phyloP scores from a whole-genome alignment of 768 basidiomycete genomes.

The Auricularia sp. region DNA sequence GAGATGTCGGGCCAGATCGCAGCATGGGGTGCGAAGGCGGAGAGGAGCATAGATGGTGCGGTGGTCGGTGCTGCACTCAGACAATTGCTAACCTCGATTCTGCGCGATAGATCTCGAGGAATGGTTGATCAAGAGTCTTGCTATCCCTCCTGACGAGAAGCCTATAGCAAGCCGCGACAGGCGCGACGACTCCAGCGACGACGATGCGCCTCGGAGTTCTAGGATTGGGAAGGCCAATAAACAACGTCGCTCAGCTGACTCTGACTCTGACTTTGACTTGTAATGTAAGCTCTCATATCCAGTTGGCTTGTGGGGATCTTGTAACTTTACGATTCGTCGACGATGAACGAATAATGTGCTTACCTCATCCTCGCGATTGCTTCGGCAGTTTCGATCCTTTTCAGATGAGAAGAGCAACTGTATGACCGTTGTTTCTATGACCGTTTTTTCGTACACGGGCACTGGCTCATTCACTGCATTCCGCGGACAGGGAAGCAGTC shows the following conservation, averaged over 20 bases:
- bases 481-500: no score
- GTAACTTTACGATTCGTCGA: no score
- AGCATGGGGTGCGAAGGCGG: constrained; percentile 72
- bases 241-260: constrained; percentile 33
- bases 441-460: no score
- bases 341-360: no score
- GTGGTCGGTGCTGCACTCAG: not conserved
- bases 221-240: constrained; percentile 46
- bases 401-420: no score
- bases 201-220: constrained; percentile 41
- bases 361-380: no score
- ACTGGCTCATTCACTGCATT: no score
- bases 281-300: constrained; percentile 8
- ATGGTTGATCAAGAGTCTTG: constrained; percentile 52
- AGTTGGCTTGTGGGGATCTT: no score
- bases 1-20: constrained; percentile 79
- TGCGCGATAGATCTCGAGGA: constrained; percentile 53
- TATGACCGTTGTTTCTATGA: no score
- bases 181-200: constrained; percentile 27
- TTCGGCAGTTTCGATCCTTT: no score
- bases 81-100: not conserved
- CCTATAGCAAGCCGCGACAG: constrained; percentile 19
- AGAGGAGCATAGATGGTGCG: constrained; percentile 69
- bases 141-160: constrained; percentile 47
- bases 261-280: constrained; percentile 68